Conservation (phyloP, 2,329 filamentous ascomycete species). For the Calonectria henricotiae region DNA sequence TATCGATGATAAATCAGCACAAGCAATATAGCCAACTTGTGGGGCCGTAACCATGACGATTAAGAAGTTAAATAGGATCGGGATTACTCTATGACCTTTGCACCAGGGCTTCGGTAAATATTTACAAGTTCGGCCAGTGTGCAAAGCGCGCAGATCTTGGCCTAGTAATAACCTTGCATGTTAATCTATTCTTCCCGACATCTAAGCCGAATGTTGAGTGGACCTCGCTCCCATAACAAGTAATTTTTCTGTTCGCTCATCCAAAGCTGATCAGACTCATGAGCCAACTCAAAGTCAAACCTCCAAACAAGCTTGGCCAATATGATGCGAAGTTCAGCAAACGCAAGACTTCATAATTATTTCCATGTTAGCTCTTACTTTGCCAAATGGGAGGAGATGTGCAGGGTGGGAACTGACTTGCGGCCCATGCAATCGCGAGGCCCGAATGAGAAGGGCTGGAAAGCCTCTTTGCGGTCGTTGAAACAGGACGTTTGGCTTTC, state of each 20-base stretch:
- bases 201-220: slow-evolving; percentile 1
- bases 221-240: slow-evolving; percentile 14
- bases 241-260: slow-evolving; percentile 14
- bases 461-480: not conserved
- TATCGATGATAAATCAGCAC: no score
- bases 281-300: slow-evolving; percentile 3
- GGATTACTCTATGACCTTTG: no score
- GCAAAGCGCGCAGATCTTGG: no score
- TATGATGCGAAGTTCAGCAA: slow-evolving; percentile 10
- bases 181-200: not conserved
- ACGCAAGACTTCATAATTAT: not conserved
- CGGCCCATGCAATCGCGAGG: slow-evolving; percentile 16
- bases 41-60: no score
- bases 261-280: not conserved
- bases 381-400: not conserved
- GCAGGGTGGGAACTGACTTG: not conserved
- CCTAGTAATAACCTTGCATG: not conserved
- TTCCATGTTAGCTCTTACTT: not conserved
- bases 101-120: no score
- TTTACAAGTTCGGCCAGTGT: no score
- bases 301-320: not conserved
- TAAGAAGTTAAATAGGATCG: no score
- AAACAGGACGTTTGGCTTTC: not conserved
- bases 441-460: slow-evolving; percentile 10
- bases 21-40: no score